Conservation (phyloP, 2,329 filamentous ascomycete genomes). For the Pseudogymnoascus sp. region DNA sequence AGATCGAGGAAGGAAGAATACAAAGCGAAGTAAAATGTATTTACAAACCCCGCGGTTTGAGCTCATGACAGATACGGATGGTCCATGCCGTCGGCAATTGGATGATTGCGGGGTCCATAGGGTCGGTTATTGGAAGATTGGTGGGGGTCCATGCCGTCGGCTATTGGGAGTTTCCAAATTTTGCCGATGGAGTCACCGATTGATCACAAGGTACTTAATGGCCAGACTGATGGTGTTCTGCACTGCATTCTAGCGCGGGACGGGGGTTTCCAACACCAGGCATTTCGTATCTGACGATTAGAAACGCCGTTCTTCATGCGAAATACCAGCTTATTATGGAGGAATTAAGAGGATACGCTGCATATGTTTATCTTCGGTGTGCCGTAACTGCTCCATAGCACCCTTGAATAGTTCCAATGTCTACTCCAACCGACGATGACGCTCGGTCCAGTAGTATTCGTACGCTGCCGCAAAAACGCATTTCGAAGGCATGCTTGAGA, state of each 20-base stretch:
- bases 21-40: background rate
- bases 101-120: background rate
- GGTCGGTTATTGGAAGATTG: background rate
- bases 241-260: background rate
- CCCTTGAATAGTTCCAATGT: background rate
- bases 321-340: background rate
- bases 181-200: background rate
- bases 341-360: background rate
- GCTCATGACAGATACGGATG: background rate
- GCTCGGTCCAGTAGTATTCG: background rate
- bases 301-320: background rate
- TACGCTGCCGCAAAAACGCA: conserved; percentile 14
- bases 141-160: background rate
- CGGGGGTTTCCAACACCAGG: background rate
- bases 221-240: too few species aligned
- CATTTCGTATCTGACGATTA: background rate
- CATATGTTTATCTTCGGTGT: background rate
- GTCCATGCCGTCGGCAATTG: background rate
- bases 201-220: too few species aligned
- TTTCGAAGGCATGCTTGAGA: conserved; percentile 19
- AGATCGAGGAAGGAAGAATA: background rate
- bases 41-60: background rate
- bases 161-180: background rate
- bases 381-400: background rate
- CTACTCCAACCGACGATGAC: background rate